Conservation (phyloP, 164 flowering plant species). For the Vitis cinerea region DNA sequence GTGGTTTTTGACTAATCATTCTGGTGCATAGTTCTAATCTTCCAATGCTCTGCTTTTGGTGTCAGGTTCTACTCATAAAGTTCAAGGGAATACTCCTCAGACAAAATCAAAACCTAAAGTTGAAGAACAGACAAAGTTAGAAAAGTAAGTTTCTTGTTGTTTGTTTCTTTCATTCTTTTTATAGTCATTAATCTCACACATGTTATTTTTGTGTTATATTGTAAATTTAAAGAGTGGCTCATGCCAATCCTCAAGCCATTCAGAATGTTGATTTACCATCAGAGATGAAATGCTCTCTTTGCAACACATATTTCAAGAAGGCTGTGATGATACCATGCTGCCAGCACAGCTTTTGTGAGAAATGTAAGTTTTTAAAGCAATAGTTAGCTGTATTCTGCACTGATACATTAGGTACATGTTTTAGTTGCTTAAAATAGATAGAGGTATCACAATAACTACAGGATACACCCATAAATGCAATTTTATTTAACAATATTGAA, state of each 20-base stretch:
- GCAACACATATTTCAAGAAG: slow-evolving; percentile 52
- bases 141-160: slow-evolving; percentile 25
- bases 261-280: slow-evolving; percentile 44
- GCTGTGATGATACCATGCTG: slow-evolving; percentile 90
- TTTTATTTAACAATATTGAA: too few species aligned
- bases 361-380: slow-evolving; percentile 44
- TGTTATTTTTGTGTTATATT: slow-evolving; percentile 4
- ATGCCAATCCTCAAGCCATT: slow-evolving; percentile 19
- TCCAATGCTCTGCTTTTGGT: neutral
- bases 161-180: slow-evolving; percentile 1
- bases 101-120: slow-evolving; percentile 14
- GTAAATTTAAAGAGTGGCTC: slow-evolving; percentile 23
- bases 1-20: neutral
- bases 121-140: slow-evolving; percentile 28
- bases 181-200: slow-evolving; percentile 4
- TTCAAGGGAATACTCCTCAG: slow-evolving; percentile 16
- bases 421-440: too few species aligned
- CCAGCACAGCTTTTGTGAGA: slow-evolving; percentile 77
- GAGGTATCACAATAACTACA: too few species aligned
- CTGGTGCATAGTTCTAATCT: neutral
- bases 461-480: too few species aligned
- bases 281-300: slow-evolving; percentile 70
- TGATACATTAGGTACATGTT: neutral
- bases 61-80: slow-evolving; percentile 18
- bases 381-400: neutral